Conservation (phyloP, 148 eudicot genomes). For the Arbutus unedo region DNA sequence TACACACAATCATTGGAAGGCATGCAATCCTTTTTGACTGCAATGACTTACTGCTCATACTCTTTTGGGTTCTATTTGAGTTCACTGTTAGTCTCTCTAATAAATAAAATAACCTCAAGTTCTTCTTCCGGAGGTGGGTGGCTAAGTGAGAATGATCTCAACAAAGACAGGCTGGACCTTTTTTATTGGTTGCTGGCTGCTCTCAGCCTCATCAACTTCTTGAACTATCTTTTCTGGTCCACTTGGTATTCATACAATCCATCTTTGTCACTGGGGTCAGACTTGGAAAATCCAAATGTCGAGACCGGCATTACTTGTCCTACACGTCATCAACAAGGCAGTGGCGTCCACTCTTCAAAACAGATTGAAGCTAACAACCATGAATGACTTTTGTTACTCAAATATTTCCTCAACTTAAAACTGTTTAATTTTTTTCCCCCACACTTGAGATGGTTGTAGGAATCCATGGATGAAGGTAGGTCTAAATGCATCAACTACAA, state of each 20-base stretch:
- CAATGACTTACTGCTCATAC: slow-evolving; percentile 90
- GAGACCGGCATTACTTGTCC: background rate
- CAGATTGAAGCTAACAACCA: slow-evolving; percentile 12
- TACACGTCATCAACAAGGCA: background rate
- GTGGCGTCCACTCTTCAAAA: background rate
- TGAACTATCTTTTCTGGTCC: slow-evolving; percentile 79
- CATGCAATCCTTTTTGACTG: slow-evolving; percentile 76
- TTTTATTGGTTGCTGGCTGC: slow-evolving; percentile 86
- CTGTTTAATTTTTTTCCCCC: slow-evolving; percentile 7
- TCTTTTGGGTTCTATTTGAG: slow-evolving; percentile 91
- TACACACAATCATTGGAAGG: slow-evolving; percentile 76
- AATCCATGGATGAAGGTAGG: slow-evolving; percentile 20
- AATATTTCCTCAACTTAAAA: background rate
- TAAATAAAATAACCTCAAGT: slow-evolving; percentile 51
- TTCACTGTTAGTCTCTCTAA: slow-evolving; percentile 64
- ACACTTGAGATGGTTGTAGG: background rate
- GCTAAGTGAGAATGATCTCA: slow-evolving; percentile 75
- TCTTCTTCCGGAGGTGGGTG: slow-evolving; percentile 46
- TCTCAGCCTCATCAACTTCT: slow-evolving; percentile 68
- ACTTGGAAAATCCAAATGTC: background rate
- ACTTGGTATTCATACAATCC: slow-evolving; percentile 72
- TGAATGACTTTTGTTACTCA: background rate
- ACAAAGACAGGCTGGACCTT: slow-evolving; percentile 69
- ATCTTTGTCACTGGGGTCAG: slow-evolving; percentile 21
- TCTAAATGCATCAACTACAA: slow-evolving; percentile 9